phyloP scores from a whole-genome alignment of 495 filamentous ascomycete species.

The Penicillium daleae region DNA sequence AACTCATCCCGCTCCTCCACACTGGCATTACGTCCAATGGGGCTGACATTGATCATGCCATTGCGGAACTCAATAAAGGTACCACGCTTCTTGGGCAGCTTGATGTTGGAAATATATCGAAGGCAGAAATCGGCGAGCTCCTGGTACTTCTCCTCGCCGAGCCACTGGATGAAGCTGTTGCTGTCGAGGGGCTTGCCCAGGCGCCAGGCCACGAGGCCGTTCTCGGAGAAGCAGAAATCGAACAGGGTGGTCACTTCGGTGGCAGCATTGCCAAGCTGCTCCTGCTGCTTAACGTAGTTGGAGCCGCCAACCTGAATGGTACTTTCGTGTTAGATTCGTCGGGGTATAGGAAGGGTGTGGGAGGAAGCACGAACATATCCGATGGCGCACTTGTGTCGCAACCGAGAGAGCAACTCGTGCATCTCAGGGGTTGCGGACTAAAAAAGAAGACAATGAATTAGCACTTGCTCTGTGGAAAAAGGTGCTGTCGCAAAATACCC shows the following conservation, averaged over 20 bases:
- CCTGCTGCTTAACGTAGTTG: constrained; percentile 90
- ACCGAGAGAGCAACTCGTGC: constrained; percentile 72
- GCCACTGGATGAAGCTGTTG: constrained; percentile 83
- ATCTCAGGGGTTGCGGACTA: constrained; percentile 76
- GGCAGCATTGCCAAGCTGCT: constrained; percentile 74
- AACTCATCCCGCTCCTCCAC: constrained; percentile 79
- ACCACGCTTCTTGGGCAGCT: constrained; percentile 84
- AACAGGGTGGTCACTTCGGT: constrained; percentile 78
- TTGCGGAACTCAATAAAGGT: constrained; percentile 96
- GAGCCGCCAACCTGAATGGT: constrained; percentile 67
- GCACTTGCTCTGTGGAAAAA: constrained; percentile 12
- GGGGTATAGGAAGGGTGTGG: not conserved
- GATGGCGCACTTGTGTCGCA: constrained; percentile 89
- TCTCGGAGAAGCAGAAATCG: constrained; percentile 96
- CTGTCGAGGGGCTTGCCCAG: constrained; percentile 71
- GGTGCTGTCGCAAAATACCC: constrained; percentile 51
- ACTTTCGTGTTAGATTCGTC: constrained; percentile 18
- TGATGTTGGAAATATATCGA: constrained; percentile 86
- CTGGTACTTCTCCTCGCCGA: constrained; percentile 94
- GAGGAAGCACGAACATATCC: constrained; percentile 65
- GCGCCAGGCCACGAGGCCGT: constrained; percentile 90
- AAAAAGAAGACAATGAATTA: constrained; percentile 3
- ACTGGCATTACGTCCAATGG: constrained; percentile 89
- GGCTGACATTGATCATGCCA: constrained; percentile 95
- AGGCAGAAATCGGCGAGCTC: constrained; percentile 81